A percentile compares a stretch with the other conserved stretches of the same genome.
phyloP scores from a whole-genome alignment of 2,329 filamentous ascomycete genomes.

The Phialemoniopsis sp. region DNA sequence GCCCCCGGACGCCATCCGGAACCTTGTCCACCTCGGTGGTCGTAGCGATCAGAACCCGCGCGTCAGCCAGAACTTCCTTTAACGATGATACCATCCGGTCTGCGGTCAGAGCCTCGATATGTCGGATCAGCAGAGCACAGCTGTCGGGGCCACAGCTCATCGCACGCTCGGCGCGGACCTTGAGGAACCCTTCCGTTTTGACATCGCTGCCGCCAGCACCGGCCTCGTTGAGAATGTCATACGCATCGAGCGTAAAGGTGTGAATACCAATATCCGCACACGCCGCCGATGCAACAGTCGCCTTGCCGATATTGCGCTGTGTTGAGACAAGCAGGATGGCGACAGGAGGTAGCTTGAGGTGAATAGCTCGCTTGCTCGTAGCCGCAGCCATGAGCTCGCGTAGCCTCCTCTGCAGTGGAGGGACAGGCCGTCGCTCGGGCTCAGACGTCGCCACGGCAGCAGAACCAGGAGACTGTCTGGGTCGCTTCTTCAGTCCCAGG shows the following conservation, averaged over 20 bases:
- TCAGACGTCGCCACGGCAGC: conserved; percentile 37
- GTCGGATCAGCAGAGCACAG: conserved; percentile 80
- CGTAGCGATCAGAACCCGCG: conserved; percentile 83
- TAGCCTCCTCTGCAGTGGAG: conserved; percentile 61
- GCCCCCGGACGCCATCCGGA: conserved; percentile 79
- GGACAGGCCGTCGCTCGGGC: conserved; percentile 39
- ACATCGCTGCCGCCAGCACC: conserved; percentile 83
- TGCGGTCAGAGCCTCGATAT: conserved; percentile 86
- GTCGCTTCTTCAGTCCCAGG: conserved; percentile 68
- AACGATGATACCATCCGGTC: conserved; percentile 85
- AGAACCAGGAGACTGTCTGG: conserved; percentile 39
- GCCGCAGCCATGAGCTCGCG: conserved; percentile 84
- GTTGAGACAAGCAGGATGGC: conserved; percentile 87
- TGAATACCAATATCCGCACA: conserved; percentile 89
- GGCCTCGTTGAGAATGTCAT: conserved; percentile 91
- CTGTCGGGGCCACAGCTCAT: conserved; percentile 81
- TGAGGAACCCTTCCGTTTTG: conserved; percentile 88
- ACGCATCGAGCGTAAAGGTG: conserved; percentile 82
- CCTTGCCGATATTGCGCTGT: conserved; percentile 89
- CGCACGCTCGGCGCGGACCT: conserved; percentile 82
- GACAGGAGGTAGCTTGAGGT: conserved; percentile 81
- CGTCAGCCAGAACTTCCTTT: conserved; percentile 76
- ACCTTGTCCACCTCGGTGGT: conserved; percentile 95
- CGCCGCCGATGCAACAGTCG: conserved; percentile 70
- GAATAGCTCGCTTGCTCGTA: conserved; percentile 81